Base-by-base conservation (phyloP, 2,329 filamentous ascomycete genomes). In the Colletotrichum sublineola region DNA sequence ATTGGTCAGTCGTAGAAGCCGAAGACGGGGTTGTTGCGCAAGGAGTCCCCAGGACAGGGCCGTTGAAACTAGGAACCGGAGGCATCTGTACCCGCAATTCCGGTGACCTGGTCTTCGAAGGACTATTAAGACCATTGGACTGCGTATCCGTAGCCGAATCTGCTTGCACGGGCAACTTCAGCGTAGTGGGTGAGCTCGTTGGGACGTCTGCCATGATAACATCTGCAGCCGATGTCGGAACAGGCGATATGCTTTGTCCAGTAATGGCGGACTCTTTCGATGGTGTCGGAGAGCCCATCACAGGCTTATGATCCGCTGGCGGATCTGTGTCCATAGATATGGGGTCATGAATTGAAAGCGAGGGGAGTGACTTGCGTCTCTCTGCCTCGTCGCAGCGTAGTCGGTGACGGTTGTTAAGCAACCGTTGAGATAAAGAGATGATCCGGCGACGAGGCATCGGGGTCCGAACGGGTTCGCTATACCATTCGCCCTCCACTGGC, bases 81-180 rank as follows among this genome's bases (percentile, higher is more conserved):
- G 90, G 89, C 79, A 91, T 81, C 67, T 91, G 88, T 8, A 91
- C 86, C 15, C 84, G 83, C 5, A 88, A 75, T 63, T 88, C 85
- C 0, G 84, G 83, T 1, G 84, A 74, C 24, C 61, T 73, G 3
- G 20, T 48, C 42, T 76, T 74, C 42, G 50, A n/a, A 4, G 74
- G 64, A 20, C 72, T 75, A 46, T 40, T 71, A 15, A 18, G 18
- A 4, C 71, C 75, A 18, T 78, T 76, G 52, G 52, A 3, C 62
- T 36, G 40, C 44, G 74, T 7, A 15, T 68, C 67, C 5, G 18
- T n/a, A 8, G 29, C 20, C 3, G 44, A 20, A 31, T 68, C 61
- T 1, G 36, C 50, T 11, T 57, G 58, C 44, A 11, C 57, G 31
- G 44, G 73, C 40, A 48, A 71, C 56, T 56, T 71, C 2, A 62